Evolutionary conservation across 2,329 filamentous ascomycete species (phyloP).

Genomic region (Tolypocladium sp.): DNA sequence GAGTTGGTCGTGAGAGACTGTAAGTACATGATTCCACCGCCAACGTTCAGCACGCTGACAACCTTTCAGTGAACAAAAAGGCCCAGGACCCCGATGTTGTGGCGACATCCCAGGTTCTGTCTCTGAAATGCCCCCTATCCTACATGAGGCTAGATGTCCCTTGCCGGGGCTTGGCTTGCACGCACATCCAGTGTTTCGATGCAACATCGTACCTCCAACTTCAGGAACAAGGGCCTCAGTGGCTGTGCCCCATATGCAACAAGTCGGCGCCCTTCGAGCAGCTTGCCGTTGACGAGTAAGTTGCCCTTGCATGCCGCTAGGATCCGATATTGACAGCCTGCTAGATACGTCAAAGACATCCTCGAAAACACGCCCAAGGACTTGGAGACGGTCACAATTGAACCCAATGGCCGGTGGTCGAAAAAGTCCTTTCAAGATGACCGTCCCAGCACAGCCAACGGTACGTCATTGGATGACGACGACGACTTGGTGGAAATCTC

Average conservation of each 20-base stretch:
- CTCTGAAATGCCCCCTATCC: constrained; percentile 85
- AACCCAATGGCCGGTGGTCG: constrained; percentile 75
- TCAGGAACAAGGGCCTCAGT: constrained; percentile 92
- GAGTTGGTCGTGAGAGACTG: constrained; percentile 75
- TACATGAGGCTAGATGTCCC: constrained; percentile 74
- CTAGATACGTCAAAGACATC: constrained; percentile 80
- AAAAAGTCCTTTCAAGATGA: constrained; percentile 26
- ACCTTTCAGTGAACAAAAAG: constrained; percentile 59
- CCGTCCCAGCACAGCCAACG: constrained; percentile 15
- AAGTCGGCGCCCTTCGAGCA: constrained; percentile 72
- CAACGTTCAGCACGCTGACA: neutral
- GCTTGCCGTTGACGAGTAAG: constrained; percentile 79
- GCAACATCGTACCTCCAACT: constrained; percentile 84
- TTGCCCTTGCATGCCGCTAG: constrained; percentile 3
- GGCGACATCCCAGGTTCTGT: constrained; percentile 79
- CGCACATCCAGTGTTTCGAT: constrained; percentile 92
- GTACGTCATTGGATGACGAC: constrained; percentile 26
- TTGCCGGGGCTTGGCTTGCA: constrained; percentile 70
- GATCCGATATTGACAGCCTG: neutral
- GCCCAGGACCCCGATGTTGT: constrained; percentile 84
- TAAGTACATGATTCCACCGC: constrained; percentile 33
- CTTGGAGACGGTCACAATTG: constrained; percentile 79
- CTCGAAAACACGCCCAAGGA: constrained; percentile 60
- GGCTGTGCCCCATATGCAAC: constrained; percentile 92
- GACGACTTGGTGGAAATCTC: constrained; percentile 44